Evolutionary conservation across 1,139 yeast species (phyloP).

Genomic region (Lodderomyces beijingensis): DNA sequence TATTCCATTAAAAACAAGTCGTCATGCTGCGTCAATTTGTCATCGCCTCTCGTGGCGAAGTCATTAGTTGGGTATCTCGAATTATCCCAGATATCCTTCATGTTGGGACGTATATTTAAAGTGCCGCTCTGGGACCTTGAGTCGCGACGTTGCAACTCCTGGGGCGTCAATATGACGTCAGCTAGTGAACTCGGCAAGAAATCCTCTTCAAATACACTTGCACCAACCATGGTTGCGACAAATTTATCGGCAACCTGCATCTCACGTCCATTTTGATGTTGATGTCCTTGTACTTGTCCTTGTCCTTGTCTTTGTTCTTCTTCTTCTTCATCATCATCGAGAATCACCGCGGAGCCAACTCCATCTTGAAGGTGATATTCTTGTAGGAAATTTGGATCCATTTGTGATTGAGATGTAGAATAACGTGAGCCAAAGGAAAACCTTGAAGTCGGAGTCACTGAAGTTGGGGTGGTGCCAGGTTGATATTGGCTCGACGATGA

Average conservation of each 20-base stretch:
- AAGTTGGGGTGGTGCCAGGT: constrained; percentile 8
- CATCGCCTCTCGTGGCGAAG: constrained; percentile 1
- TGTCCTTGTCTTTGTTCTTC: constrained; percentile 12
- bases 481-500: no score
- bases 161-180: constrained; percentile 71
- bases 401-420: constrained; percentile 4
- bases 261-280: background rate
- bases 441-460: constrained; percentile 8
- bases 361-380: constrained; percentile 19
- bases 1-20: constrained; percentile 38
- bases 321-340: constrained; percentile 37
- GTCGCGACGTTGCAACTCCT: constrained; percentile 63
- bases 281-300: constrained; percentile 1
- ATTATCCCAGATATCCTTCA: no score
- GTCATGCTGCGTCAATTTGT: constrained; percentile 13
- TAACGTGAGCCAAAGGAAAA: constrained; percentile 7
- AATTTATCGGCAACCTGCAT: constrained; percentile 1
- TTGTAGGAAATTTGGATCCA: constrained; percentile 3
- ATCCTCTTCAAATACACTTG: constrained; percentile 54
- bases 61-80: background rate
- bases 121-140: constrained; percentile 54
- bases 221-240: constrained; percentile 15
- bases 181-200: constrained; percentile 72
- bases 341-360: constrained; percentile 40
- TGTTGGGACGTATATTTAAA: constrained; percentile 32